phyloP scores from a whole-genome alignment of 176 grass and related monocot species.

The Eremochloa ophiuroides region DNA sequence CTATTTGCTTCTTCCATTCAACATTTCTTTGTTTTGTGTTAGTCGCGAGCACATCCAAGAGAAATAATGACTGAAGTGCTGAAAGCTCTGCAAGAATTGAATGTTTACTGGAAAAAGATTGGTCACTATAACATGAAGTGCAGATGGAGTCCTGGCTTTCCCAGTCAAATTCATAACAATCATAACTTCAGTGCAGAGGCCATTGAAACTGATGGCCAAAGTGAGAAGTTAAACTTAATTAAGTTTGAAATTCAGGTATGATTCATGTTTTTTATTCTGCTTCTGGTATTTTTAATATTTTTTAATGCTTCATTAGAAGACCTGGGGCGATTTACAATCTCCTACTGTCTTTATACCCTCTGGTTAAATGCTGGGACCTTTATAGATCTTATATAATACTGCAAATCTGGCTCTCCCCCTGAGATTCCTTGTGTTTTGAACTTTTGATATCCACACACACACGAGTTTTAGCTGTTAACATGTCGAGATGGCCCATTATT shows the following conservation, averaged over 20 bases:
- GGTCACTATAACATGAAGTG: constrained; percentile 96
- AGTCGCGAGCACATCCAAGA: constrained; percentile 78
- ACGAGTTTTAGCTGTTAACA: not conserved
- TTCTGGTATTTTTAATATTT: not conserved
- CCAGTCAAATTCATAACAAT: constrained; percentile 40
- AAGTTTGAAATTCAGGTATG: constrained; percentile 93
- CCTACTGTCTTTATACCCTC: not conserved
- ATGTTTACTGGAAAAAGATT: constrained; percentile 89
- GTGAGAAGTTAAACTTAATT: constrained; percentile 34
- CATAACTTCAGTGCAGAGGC: constrained; percentile 49
- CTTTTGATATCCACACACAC: not conserved
- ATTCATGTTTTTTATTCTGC: constrained; percentile 3
- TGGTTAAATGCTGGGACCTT: not conserved
- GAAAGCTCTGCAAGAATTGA: constrained; percentile 70
- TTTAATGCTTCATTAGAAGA: not conserved
- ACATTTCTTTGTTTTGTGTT: constrained; percentile 23
- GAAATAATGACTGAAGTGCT: constrained; percentile 86
- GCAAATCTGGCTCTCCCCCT: not conserved
- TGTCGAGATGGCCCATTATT: not conserved
- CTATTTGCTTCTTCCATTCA: not conserved
- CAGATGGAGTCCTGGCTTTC: constrained; percentile 56
- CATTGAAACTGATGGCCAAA: constrained; percentile 50
- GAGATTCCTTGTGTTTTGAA: not conserved
- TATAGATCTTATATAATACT: not conserved
- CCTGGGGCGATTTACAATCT: not conserved